Base-by-base conservation (phyloP, 768 basidiomycete species). In the Tylopilus sp. region DNA sequence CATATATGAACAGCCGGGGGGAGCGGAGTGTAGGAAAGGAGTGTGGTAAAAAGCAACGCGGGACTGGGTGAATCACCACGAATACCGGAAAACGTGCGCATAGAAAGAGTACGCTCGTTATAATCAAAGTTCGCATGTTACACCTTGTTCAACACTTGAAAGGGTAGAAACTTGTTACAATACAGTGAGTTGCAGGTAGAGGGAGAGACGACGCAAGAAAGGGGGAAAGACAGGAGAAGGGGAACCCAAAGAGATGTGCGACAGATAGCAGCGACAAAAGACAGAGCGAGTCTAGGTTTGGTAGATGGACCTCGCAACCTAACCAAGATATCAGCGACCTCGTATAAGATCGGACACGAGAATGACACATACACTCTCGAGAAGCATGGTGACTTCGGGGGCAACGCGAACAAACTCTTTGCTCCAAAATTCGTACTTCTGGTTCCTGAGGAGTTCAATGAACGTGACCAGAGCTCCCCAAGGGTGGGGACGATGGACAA, bases 381-480 rank as follows among this genome's bases (percentile, higher is more conserved):
- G 82, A 61, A 92, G 79, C 71, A 89, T 71, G 34, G 88, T 86
- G 60, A 93, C 91, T 70, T 93, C 91, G 36, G 91, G 90, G 51
- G 87, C 87, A 65, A 90, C 82, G 59, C 84, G 86, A 62, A 91
- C 81, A 64, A 92, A 93, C 56, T 87, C 85, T 68, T 88, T 90
- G 78, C 77, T 87, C 89, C 90, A 92, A 77, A 93, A 93, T 53
- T 90, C 88, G 63, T 92, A 93, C 72, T 87, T 90, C 51, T 84
- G 82, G 70, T 95, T 94, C 57, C 91, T 86, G 47, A 98, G 84
- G 57, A 97, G 74, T 72, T 96, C 92, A 63, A 96, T 93, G 72
- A 97, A 96, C 6, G 93, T 92, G 60, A 92, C 86, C 60, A 96
- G 72, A 25, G 93, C 85, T 53, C 96, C 95, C 93, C 94, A 98